A percentile compares a stretch with the other conserved stretches of the same genome.
These are phyloP conservation scores for Roridomyces roridus DNA, from an alignment of 768 basidiomycete species.

Conservation along the genomic window DNA sequence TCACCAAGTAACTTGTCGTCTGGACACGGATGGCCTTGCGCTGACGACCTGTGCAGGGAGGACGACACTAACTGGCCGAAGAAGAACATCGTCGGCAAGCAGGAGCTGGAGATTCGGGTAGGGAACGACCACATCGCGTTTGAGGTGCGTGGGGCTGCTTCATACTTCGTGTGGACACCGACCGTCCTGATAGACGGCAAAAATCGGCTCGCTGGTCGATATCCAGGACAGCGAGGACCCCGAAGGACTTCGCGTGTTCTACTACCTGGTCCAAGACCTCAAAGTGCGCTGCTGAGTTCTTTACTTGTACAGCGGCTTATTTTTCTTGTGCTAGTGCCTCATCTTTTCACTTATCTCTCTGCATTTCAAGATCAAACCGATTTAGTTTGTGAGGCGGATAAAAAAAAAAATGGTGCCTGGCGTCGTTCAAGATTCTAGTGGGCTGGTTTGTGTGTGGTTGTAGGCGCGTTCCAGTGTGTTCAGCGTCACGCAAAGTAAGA, in stretches of 20 bases:
- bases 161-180: too few relatives aligned
- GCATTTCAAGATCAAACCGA: conserved; percentile 99
- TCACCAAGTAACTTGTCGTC: conserved; percentile 89
- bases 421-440: conserved; percentile 22
- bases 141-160: too few relatives aligned
- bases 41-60: conserved; percentile 63
- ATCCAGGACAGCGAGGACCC: conserved; percentile 98
- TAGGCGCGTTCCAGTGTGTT: neutral
- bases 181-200: conserved; percentile 81
- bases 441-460: conserved; percentile 11
- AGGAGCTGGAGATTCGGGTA: conserved; percentile 94
- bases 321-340: conserved; percentile 68
- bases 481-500: conserved; percentile 12
- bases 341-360: conserved; percentile 98
- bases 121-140: conserved; percentile 97
- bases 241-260: conserved; percentile 96
- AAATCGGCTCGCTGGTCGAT: conserved; percentile 96
- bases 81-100: conserved; percentile 98
- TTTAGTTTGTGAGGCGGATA: conserved; percentile 48
- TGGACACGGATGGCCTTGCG: neutral
- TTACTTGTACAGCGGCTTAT: neutral
- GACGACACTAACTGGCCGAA: conserved; percentile 99
- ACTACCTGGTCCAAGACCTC: conserved; percentile 97
- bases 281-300: conserved; percentile 61
- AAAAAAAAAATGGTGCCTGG: conserved; percentile 21